Evolutionary conservation across 1,284 basidiomycete genomes (phyloP).

Genomic region (Boletus sp.): DNA sequence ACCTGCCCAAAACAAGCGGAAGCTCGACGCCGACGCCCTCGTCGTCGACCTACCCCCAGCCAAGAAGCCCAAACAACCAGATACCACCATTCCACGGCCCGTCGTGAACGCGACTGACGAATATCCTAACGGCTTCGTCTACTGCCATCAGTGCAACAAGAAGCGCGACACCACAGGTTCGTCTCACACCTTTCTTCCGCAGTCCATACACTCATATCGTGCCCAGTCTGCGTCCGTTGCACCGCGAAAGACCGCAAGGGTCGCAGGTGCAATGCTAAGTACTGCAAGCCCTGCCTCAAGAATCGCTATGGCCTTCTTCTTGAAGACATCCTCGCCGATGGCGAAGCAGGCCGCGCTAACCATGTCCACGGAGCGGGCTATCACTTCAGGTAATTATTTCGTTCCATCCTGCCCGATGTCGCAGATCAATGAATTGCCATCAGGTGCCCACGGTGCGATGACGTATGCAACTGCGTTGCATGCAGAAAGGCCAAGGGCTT

Average conservation of each 20-base stretch:
- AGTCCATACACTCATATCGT: slow-evolving; percentile 7
- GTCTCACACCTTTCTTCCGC: slow-evolving; percentile 16
- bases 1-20: slow-evolving; percentile 40
- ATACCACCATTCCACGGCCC: slow-evolving; percentile 1
- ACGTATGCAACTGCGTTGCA: slow-evolving; percentile 58
- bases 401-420: not conserved
- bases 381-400: slow-evolving; percentile 47
- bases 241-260: slow-evolving; percentile 37
- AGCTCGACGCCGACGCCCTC: slow-evolving; percentile 26
- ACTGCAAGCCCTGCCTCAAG: slow-evolving; percentile 61
- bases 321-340: slow-evolving; percentile 40
- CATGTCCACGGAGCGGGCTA: slow-evolving; percentile 43
- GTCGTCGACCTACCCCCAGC: slow-evolving; percentile 16
- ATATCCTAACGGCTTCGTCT: slow-evolving; percentile 39
- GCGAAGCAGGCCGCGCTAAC: slow-evolving; percentile 23
- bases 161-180: slow-evolving; percentile 51
- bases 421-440: slow-evolving; percentile 15
- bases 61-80: slow-evolving; percentile 36
- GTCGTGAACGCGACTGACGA: slow-evolving; percentile 24
- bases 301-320: slow-evolving; percentile 59
- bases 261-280: slow-evolving; percentile 51
- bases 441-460: slow-evolving; percentile 67
- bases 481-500: slow-evolving; percentile 64
- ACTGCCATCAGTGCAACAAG: slow-evolving; percentile 69
- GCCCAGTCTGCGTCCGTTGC: slow-evolving; percentile 47